These are phyloP conservation scores for Ustilago esculenta DNA, from an alignment of 1,284 basidiomycete species.

Conservation along the genomic window DNA sequence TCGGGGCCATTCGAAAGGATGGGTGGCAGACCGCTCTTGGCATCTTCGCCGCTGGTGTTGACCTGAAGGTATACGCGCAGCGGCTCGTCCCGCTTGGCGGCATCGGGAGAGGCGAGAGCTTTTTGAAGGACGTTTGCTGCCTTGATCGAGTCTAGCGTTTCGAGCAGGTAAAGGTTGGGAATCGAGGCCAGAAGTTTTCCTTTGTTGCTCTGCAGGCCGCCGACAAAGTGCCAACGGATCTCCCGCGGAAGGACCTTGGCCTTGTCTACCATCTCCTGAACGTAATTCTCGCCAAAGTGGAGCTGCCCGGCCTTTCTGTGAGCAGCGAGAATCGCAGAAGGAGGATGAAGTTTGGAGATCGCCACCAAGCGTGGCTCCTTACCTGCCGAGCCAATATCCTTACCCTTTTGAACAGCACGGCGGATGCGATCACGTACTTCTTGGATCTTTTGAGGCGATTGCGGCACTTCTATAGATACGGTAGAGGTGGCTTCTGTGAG, in stretches of 20 bases:
- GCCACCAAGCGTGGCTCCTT: constrained; percentile 76
- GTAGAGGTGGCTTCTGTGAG: constrained; percentile 12
- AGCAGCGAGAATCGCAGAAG: constrained; percentile 80
- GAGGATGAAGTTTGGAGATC: constrained; percentile 93
- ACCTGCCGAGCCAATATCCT: constrained; percentile 31
- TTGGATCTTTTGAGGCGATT: constrained; percentile 30
- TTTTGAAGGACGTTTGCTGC: constrained; percentile 85
- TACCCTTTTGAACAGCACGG: constrained; percentile 35
- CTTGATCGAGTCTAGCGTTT: constrained; percentile 89
- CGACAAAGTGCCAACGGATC: constrained; percentile 93
- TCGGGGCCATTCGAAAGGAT: constrained; percentile 64
- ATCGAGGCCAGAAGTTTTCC: constrained; percentile 86
- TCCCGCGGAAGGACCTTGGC: constrained; percentile 60
- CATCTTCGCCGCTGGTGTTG: constrained; percentile 91
- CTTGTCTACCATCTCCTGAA: constrained; percentile 89
- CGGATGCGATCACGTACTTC: constrained; percentile 44
- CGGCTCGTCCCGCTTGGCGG: constrained; percentile 68
- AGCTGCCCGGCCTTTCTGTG: constrained; percentile 73
- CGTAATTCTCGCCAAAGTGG: constrained; percentile 98
- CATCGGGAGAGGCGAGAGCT: constrained; percentile 72
- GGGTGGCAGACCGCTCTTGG: constrained; percentile 85
- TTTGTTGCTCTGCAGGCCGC: constrained; percentile 93
- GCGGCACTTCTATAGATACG: constrained; percentile 16
- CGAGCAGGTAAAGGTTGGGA: constrained; percentile 86
- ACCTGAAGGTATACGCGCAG: constrained; percentile 88